phyloP scores from a whole-genome alignment of 768 basidiomycete species.

The Daedaleopsis nitida region DNA sequence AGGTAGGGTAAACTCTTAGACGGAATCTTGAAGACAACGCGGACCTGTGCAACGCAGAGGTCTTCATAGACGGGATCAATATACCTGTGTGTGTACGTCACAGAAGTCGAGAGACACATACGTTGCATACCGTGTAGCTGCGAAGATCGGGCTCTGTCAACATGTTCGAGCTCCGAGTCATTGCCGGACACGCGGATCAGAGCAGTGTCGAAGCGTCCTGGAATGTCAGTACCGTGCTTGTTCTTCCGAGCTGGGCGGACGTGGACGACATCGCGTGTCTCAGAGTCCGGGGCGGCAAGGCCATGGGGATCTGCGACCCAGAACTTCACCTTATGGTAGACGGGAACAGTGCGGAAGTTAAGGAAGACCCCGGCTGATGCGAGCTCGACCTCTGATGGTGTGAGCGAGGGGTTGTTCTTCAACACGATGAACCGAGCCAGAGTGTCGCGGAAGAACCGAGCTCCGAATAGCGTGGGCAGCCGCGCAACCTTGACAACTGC shows the following conservation, averaged over 20 bases:
- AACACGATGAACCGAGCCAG: conserved; percentile 8
- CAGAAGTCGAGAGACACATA: too few relatives aligned
- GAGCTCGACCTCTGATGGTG: neutral
- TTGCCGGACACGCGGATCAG: neutral
- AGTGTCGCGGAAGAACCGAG: conserved; percentile 1
- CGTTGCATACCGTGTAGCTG: neutral
- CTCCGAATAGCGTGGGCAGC: neutral
- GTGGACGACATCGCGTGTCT: conserved; percentile 2
- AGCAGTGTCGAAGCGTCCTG: conserved; percentile 10
- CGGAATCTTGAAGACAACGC: conserved; percentile 26
- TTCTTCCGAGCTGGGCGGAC: neutral
- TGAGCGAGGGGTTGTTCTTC: neutral
- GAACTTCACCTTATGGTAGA: conserved; percentile 16
- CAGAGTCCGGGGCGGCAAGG: neutral
- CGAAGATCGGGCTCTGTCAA: too few relatives aligned
- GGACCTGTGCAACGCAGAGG: conserved; percentile 28
- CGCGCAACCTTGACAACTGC: neutral
- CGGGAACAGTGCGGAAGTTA: conserved; percentile 4
- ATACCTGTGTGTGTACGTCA: conserved; percentile 22
- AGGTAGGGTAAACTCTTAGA: neutral
- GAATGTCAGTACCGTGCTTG: neutral
- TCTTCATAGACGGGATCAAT: too few relatives aligned
- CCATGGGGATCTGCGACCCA: neutral
- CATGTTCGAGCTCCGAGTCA: too few relatives aligned
- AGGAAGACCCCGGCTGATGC: neutral